Base-by-base conservation (phyloP, 2,329 filamentous ascomycete genomes). In the Lachnellula subtilissima region DNA sequence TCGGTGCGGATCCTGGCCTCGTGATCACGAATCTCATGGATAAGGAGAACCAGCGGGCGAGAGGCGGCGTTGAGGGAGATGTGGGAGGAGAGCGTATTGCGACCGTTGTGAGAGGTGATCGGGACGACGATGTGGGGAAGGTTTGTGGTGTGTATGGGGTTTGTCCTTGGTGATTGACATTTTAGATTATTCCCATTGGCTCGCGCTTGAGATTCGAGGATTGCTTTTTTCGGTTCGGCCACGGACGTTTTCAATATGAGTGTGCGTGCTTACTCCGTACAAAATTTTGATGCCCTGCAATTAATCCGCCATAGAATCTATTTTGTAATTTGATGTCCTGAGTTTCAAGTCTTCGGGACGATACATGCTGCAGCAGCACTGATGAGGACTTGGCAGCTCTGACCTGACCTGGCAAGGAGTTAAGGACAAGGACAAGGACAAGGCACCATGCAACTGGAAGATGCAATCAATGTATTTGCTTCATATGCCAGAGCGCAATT, bases 51-150 rank as follows among this genome's bases (percentile, higher is more conserved):
- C 46, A 46, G 39, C 40, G 51, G 60, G 22, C 23, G 32, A 53
- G 39, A 22, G 60, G 59, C 23, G 54, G 51, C 8, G 53, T 52
- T 2, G 60, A 55, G 14, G 48, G 48, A 5, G 23, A 43, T 40
- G 68, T 74, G 15, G 73, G 74, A 55, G 72, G 74, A 15, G 56
- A 63, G 37, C 54, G 56, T 35, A 50, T 66, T 50, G 63, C 58
- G 19, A 32, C 42, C 23, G 56, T 63, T 7, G 53, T 64, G 8
- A 57, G 45, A 37, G 64, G 61, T n/a, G 62, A 64, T 22, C 53
- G 54, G 32, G 64, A 66, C 50, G 51, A n/a, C 15, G 55, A 61
- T 46, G 55, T 59, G 48, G 64, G 64, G 4, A 64, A 54, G 39
- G 57, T 65, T 14, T 50, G 50, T 17, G 60, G 53, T 39, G 55